A percentile compares a stretch with the other conserved stretches of the same genome.
phyloP scores from a whole-genome alignment of 1,284 basidiomycete genomes.

The Sporisorium exsertum region DNA sequence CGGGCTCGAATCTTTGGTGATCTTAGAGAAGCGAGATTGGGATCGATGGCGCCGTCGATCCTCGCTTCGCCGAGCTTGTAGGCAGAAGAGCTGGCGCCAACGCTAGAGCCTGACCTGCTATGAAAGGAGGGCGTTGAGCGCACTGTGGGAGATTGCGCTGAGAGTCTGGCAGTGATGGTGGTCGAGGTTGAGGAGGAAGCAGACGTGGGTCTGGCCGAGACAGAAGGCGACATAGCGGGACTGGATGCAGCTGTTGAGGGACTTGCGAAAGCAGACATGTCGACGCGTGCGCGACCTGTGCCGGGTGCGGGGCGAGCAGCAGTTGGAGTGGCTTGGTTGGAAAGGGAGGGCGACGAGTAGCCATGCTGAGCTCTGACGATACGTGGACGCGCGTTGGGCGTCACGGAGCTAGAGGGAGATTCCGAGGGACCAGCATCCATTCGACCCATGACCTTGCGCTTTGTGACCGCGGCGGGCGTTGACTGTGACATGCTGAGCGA shows the following conservation, averaged over 20 bases:
- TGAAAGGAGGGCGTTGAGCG: slow-evolving; percentile 26
- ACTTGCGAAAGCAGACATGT: slow-evolving; percentile 46
- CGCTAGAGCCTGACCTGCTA: slow-evolving; percentile 27
- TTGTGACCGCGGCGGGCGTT: slow-evolving; percentile 34
- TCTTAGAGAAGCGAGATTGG: slow-evolving; percentile 23
- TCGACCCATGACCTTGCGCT: slow-evolving; percentile 52
- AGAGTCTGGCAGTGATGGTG: slow-evolving; percentile 26
- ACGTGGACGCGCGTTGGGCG: slow-evolving; percentile 39
- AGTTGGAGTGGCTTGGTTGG: slow-evolving; percentile 25
- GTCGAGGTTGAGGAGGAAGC: slow-evolving; percentile 17
- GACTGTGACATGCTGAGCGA: slow-evolving; percentile 35
- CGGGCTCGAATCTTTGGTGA: slow-evolving; percentile 24
- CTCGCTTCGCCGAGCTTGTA: slow-evolving; percentile 24
- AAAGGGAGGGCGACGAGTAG: slow-evolving; percentile 38
- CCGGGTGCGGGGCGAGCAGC: slow-evolving; percentile 14
- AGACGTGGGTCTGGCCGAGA: slow-evolving; percentile 15
- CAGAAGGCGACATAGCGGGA: slow-evolving; percentile 41
- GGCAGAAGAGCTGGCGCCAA: slow-evolving; percentile 14
- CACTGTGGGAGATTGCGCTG: slow-evolving; percentile 33
- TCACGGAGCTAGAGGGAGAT: slow-evolving; percentile 33
- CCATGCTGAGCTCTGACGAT: slow-evolving; percentile 41
- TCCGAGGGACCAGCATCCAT: slow-evolving; percentile 37
- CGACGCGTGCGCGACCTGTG: slow-evolving; percentile 40
- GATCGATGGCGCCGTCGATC: slow-evolving; percentile 17
- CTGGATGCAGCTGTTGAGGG: slow-evolving; percentile 30